Evolutionary conservation across 345 rosid genomes (phyloP).

Genomic region (Eucalyptus virginea): DNA sequence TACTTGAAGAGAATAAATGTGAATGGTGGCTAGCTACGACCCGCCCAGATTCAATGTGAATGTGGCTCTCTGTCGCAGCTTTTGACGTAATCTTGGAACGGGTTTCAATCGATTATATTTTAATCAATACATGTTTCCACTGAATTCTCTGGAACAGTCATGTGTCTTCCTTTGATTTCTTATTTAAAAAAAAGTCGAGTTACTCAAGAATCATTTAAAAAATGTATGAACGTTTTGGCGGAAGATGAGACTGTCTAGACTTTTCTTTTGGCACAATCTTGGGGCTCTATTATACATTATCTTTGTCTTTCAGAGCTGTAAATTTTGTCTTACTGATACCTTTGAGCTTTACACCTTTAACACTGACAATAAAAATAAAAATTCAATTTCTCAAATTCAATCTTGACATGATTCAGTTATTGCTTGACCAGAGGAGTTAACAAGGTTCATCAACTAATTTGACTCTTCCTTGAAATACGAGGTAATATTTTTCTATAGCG

Average conservation of each 20-base stretch:
- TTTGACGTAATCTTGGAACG: not conserved
- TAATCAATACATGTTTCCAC: not conserved
- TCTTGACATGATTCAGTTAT: not conserved
- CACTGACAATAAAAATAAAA: too few relatives aligned
- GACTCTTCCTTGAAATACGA: not conserved
- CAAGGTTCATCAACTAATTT: not conserved
- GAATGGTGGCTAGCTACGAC: not conserved
- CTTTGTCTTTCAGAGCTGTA: not conserved
- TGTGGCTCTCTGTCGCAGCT: not conserved
- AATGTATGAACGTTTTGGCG: not conserved
- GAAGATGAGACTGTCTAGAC: not conserved
- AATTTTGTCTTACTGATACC: not conserved
- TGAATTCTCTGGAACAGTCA: not conserved
- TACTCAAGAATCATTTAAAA: not conserved
- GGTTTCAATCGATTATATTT: not conserved
- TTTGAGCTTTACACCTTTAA: not conserved
- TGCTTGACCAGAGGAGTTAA: not conserved
- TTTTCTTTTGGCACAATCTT: not conserved
- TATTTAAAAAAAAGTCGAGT: not conserved
- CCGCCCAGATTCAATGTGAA: not conserved
- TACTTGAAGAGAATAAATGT: not conserved
- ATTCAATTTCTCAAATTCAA: not conserved
- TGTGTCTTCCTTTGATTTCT: not conserved
- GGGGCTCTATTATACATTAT: not conserved
- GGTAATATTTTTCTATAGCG: not conserved